phyloP scores from a whole-genome alignment of 345 rosid species.

The Capsella bursapastoris region DNA sequence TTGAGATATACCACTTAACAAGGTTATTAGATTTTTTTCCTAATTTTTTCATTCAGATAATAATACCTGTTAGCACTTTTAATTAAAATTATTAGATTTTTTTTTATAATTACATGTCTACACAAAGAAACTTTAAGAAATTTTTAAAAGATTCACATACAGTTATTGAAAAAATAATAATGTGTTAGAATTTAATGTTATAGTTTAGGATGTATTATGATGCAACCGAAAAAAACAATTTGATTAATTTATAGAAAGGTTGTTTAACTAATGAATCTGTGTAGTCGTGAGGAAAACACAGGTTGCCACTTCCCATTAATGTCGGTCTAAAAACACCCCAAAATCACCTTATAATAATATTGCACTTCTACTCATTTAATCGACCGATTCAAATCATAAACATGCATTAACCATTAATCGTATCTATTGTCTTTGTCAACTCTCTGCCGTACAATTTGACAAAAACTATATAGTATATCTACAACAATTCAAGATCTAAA shows the following conservation, averaged over 20 bases:
- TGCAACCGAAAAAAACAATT: neutral
- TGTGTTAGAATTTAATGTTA: neutral
- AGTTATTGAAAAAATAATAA: neutral
- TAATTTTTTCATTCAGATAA: no score
- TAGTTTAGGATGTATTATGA: neutral
- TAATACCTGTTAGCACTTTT: neutral
- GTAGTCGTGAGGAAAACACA: slow-evolving; percentile 37
- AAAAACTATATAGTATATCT: neutral
- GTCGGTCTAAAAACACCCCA: slow-evolving; percentile 1
- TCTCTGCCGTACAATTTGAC: neutral
- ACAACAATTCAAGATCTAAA: slow-evolving; percentile 1
- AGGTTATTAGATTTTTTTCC: no score
- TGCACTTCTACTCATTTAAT: neutral
- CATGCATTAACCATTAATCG: slow-evolving; percentile 37
- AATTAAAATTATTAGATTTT: neutral
- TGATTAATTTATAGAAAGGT: neutral
- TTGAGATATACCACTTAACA: no score
- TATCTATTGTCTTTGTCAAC: slow-evolving; percentile 20
- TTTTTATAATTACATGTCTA: neutral
- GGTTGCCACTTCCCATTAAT: slow-evolving; percentile 38
- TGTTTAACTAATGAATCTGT: slow-evolving; percentile 21
- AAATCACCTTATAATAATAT: slow-evolving; percentile 1
- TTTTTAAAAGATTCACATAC: neutral
- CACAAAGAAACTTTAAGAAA: neutral
- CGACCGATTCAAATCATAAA: slow-evolving; percentile 17